Evolutionary conservation across 257 asterid species (phyloP).

Genomic region (Solanum infundibuliforme): DNA sequence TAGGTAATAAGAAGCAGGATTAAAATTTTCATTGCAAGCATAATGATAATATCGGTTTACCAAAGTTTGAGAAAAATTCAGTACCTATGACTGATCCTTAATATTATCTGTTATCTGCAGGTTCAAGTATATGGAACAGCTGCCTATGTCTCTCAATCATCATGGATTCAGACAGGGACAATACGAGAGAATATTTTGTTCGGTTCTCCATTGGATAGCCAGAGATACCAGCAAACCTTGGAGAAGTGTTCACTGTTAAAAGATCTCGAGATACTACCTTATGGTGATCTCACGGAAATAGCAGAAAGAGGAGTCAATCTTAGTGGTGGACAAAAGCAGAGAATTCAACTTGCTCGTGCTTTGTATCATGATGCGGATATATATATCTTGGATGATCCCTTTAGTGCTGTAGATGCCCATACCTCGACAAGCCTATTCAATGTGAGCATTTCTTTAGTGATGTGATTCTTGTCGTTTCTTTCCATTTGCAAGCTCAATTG

Average conservation of each 20-base stretch:
- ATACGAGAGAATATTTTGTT: conserved; percentile 73
- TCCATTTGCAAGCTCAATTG: neutral
- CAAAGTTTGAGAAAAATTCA: neutral
- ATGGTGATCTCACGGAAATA: conserved; percentile 78
- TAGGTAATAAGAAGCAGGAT: neutral
- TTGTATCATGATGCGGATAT: conserved; percentile 73
- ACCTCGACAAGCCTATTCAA: conserved; percentile 81
- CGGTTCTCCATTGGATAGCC: conserved; percentile 55
- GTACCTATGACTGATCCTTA: neutral
- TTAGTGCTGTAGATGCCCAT: conserved; percentile 94
- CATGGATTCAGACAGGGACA: conserved; percentile 88
- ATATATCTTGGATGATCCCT: conserved; percentile 83
- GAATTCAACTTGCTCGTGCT: conserved; percentile 89
- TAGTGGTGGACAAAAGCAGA: conserved; percentile 93
- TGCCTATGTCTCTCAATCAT: conserved; percentile 75
- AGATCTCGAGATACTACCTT: conserved; percentile 65
- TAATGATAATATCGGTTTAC: neutral
- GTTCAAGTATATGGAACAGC: conserved; percentile 44
- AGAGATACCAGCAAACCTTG: conserved; percentile 40
- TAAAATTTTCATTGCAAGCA: neutral
- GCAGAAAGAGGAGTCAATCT: conserved; percentile 94
- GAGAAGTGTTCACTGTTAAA: conserved; percentile 77
- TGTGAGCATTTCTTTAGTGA: conserved; percentile 23
- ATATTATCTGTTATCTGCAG: neutral
- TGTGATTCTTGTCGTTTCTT: neutral